Evolutionary conservation across 2,329 filamentous ascomycete species (phyloP).

Genomic region (Alternaria consortialis): DNA sequence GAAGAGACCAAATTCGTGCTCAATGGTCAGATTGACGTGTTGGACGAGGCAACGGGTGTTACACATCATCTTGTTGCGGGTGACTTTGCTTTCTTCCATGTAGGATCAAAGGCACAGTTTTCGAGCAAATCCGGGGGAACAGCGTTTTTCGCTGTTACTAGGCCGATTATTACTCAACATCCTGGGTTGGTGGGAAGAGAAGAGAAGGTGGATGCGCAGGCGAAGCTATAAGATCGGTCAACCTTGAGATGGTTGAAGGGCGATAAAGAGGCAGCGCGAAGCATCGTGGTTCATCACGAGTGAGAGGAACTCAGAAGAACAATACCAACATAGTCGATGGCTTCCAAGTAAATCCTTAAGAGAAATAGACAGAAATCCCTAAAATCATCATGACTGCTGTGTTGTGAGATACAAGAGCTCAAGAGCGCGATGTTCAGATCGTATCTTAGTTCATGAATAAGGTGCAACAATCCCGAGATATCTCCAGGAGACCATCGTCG

Average conservation of each 20-base stretch:
- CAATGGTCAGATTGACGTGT: slow-evolving; percentile 34
- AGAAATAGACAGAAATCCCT: not conserved
- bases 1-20: slow-evolving; percentile 41
- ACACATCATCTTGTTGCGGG: slow-evolving; percentile 37
- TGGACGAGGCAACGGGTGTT: slow-evolving; percentile 37
- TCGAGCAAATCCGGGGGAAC: slow-evolving; percentile 32
- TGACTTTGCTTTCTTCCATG: slow-evolving; percentile 40
- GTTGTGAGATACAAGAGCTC: not conserved
- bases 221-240: slow-evolving; percentile 16
- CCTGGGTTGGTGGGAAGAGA: slow-evolving; percentile 30
- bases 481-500: not conserved
- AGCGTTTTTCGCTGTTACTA: slow-evolving; percentile 37
- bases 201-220: slow-evolving; percentile 18
- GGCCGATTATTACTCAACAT: slow-evolving; percentile 31
- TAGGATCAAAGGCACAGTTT: slow-evolving; percentile 35
- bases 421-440: not conserved
- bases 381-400: not conserved
- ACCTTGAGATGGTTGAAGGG: accelerated
- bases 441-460: not conserved
- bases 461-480: not conserved
- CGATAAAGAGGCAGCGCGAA: not conserved
- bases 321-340: not conserved
- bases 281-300: not conserved
- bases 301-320: not conserved
- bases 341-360: not conserved